Evolutionary conservation across 2,329 filamentous ascomycete species (phyloP).

Genomic region (Fusarium sororula): DNA sequence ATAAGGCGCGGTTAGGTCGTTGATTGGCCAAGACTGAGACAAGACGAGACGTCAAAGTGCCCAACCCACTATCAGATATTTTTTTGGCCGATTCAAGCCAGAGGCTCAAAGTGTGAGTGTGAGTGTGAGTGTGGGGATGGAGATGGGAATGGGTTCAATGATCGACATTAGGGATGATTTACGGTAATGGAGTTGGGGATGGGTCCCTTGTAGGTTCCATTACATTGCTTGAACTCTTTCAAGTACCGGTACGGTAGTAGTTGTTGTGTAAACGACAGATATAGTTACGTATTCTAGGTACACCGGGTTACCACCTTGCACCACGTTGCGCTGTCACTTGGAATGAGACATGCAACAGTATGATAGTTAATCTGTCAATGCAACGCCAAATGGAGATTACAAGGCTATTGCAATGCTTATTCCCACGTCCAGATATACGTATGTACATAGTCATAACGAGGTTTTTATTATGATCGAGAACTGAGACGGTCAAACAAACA

Average conservation of each 20-base stretch:
- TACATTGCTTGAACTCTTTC: background rate
- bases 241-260: slow-evolving; percentile 8
- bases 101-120: background rate
- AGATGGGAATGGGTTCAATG: slow-evolving; percentile 1
- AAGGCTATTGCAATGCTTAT: slow-evolving; percentile 3
- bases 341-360: slow-evolving; percentile 18
- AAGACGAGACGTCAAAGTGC: slow-evolving; percentile 6
- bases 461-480: background rate
- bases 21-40: slow-evolving; percentile 21
- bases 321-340: slow-evolving; percentile 1
- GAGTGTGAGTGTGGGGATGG: background rate
- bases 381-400: background rate
- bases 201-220: background rate
- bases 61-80: slow-evolving; percentile 5
- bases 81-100: slow-evolving; percentile 2
- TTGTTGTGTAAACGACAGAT: slow-evolving; percentile 11
- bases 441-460: background rate
- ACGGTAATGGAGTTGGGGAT: slow-evolving; percentile 10
- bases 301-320: background rate
- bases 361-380: slow-evolving; percentile 10
- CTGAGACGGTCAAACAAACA: background rate
- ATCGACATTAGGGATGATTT: slow-evolving; percentile 23
- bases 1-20: slow-evolving; percentile 6
- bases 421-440: background rate
- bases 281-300: background rate